These are phyloP conservation scores for Anthracocystis walkeri DNA, from an alignment of 1,284 basidiomycete species.

Conservation along the genomic window DNA sequence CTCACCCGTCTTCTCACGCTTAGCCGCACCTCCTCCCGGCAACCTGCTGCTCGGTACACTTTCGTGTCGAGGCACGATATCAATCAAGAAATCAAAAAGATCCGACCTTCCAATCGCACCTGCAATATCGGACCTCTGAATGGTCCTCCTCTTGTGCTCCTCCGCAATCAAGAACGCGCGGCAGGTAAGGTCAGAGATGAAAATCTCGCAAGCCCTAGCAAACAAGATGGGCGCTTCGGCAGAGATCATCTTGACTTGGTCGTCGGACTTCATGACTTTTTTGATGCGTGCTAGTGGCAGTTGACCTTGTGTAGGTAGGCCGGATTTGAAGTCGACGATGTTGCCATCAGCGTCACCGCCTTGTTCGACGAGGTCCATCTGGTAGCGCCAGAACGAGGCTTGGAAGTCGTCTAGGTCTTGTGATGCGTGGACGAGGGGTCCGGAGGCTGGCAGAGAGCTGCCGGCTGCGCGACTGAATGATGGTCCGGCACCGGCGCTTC, in stretches of 20 bases:
- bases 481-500: slow-evolving; percentile 10
- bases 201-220: slow-evolving; percentile 69
- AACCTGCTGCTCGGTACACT: slow-evolving; percentile 51
- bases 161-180: slow-evolving; percentile 67
- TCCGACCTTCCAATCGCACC: slow-evolving; percentile 66
- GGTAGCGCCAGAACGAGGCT: slow-evolving; percentile 62
- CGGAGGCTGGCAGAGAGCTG: slow-evolving; percentile 22
- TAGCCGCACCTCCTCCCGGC: slow-evolving; percentile 48
- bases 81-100: slow-evolving; percentile 69
- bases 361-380: slow-evolving; percentile 64
- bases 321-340: slow-evolving; percentile 60
- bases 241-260: slow-evolving; percentile 69
- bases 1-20: slow-evolving; percentile 50
- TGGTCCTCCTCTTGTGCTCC: slow-evolving; percentile 66
- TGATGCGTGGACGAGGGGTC: slow-evolving; percentile 46
- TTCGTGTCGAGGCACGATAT: slow-evolving; percentile 65
- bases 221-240: slow-evolving; percentile 69
- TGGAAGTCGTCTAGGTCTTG: slow-evolving; percentile 59
- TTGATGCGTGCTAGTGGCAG: slow-evolving; percentile 68
- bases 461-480: slow-evolving; percentile 32
- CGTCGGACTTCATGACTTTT: slow-evolving; percentile 69
- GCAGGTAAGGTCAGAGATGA: slow-evolving; percentile 68
- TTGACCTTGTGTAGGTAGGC: slow-evolving; percentile 58
- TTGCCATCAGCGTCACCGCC: slow-evolving; percentile 60
- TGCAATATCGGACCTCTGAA: slow-evolving; percentile 66